Conservation (phyloP, 208 protist species). For the Leishmania gerbilli region DNA sequence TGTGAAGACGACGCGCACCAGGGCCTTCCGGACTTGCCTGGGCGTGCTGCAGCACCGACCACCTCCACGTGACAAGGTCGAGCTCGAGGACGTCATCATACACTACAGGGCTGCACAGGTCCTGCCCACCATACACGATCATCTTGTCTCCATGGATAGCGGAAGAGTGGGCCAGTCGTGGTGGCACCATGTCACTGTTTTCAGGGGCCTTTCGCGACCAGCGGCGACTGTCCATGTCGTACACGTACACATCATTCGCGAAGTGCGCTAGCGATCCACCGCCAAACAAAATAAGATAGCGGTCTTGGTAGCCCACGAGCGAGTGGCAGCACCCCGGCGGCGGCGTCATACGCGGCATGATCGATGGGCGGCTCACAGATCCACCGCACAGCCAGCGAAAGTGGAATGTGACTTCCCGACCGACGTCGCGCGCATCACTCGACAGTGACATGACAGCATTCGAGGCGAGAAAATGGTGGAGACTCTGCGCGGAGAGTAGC, state of each 20-base stretch:
- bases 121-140: constrained; percentile 87
- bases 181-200: constrained; percentile 61
- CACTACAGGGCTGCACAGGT: constrained; percentile 37
- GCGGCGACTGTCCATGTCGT: constrained; percentile 17
- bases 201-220: constrained; percentile 30
- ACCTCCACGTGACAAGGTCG: constrained; percentile 71
- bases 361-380: no score
- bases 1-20: constrained; percentile 72
- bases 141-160: constrained; percentile 80
- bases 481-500: not conserved
- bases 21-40: constrained; percentile 62
- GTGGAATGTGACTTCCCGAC: not conserved
- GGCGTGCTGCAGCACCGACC: constrained; percentile 53
- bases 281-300: constrained; percentile 79
- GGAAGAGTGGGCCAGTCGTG: constrained; percentile 50
- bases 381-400: constrained; percentile 8
- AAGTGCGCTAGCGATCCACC: constrained; percentile 47
- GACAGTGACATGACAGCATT: not conserved
- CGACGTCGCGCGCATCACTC: not conserved
- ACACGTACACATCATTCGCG: constrained; percentile 22
- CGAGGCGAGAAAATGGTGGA: not conserved
- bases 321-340: constrained; percentile 78
- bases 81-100: constrained; percentile 75
- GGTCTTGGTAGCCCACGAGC: constrained; percentile 69
- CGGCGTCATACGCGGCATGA: constrained; percentile 12